phyloP scores from a whole-genome alignment of 2,329 filamentous ascomycete species.

The Fusarium sacchari region DNA sequence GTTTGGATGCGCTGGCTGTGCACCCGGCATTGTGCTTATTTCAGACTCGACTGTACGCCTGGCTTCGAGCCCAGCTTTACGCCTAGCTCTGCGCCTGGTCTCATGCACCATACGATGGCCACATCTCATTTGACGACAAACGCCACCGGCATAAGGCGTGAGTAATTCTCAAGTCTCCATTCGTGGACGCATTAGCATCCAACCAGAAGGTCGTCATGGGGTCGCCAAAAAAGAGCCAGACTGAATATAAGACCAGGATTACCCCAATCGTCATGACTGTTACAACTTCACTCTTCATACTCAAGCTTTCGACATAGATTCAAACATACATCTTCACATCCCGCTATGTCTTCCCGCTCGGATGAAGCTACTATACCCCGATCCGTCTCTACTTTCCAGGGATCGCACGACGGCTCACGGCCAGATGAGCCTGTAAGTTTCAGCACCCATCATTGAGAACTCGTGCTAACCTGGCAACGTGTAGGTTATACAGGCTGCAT shows the following conservation, averaged over 20 bases:
- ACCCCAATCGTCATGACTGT: too few species aligned
- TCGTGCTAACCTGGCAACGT: accelerated
- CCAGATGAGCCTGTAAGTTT: neutral
- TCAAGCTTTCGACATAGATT: neutral
- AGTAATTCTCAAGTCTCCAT: neutral
- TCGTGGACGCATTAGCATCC: accelerated
- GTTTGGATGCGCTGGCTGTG: neutral
- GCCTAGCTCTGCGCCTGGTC: neutral
- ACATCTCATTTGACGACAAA: neutral
- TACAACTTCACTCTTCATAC: neutral
- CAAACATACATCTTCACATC: accelerated
- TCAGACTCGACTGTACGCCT: neutral
- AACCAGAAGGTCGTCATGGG: too few species aligned
- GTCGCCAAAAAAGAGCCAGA: too few species aligned
- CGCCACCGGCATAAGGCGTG: neutral
- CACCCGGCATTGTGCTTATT: accelerated
- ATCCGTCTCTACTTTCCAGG: too few species aligned
- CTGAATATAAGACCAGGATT: too few species aligned
- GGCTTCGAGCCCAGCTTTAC: neutral
- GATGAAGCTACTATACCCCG: accelerated
- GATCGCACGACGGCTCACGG: too few species aligned
- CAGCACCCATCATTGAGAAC: accelerated
- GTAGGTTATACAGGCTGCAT: neutral
- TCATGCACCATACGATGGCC: neutral
- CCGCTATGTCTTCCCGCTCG: accelerated